These are phyloP conservation scores for Leptographium procerum DNA, from an alignment of 2,329 filamentous ascomycete species.

Conservation along the genomic window DNA sequence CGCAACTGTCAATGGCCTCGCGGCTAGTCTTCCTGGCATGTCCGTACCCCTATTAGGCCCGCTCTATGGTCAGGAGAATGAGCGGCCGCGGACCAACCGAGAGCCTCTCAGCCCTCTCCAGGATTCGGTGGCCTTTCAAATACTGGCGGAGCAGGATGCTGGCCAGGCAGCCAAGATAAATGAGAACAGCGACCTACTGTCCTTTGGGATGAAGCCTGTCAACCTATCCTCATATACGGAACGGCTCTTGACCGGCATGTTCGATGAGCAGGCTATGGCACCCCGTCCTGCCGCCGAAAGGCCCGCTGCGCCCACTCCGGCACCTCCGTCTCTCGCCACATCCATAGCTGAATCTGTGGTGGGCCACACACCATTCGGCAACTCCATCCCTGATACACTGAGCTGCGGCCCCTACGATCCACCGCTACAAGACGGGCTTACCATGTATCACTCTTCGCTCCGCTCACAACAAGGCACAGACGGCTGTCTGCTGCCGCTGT, in stretches of 20 bases:
- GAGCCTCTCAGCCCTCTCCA: constrained; percentile 41
- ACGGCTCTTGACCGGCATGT: constrained; percentile 2
- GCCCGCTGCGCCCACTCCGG: neutral
- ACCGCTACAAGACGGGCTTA: constrained; percentile 24
- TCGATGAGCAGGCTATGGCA: constrained; percentile 12
- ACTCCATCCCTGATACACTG: constrained; percentile 44
- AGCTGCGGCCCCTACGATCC: constrained; percentile 35
- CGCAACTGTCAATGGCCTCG: neutral
- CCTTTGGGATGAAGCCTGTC: constrained; percentile 19
- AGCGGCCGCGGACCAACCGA: constrained; percentile 33
- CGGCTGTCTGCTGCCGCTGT: constrained; percentile 32
- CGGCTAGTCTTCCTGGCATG: neutral
- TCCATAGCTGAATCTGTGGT: neutral
- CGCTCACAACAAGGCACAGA: constrained; percentile 27
- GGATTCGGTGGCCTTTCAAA: constrained; percentile 30
- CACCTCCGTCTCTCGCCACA: neutral
- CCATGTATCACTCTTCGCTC: constrained; percentile 25
- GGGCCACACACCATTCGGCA: constrained; percentile 11
- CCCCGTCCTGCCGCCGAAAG: neutral
- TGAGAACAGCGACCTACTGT: neutral
- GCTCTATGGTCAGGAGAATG: constrained; percentile 36
- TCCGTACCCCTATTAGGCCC: neutral
- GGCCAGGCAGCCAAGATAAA: neutral
- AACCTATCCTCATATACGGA: constrained; percentile 16
- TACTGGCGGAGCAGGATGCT: constrained; percentile 15